These are phyloP conservation scores for Uronychia binucleata DNA, from an alignment of 73 alveolate genomes.

Conservation along the genomic window DNA sequence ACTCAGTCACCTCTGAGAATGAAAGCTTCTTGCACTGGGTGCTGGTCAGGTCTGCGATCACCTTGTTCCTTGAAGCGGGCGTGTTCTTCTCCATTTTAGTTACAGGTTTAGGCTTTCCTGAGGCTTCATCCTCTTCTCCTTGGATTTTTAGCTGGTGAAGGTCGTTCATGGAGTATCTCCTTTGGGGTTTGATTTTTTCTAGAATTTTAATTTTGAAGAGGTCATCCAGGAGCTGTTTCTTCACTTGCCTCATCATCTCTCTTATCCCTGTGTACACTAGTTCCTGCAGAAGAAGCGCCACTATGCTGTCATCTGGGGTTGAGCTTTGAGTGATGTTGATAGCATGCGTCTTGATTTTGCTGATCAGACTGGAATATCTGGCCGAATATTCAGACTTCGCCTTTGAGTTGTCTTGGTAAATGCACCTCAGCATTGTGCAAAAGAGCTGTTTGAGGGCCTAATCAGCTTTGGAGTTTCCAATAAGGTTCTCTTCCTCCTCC, in stretches of 20 bases:
- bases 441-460: not conserved
- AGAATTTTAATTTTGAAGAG: not conserved
- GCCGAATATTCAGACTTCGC: not conserved
- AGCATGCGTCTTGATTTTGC: not conserved
- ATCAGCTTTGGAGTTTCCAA: not conserved
- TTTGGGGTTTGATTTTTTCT: not conserved
- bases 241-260: not conserved
- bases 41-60: conserved; percentile 1
- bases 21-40: not conserved
- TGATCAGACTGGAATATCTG: not conserved
- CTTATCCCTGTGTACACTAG: not conserved
- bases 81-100: too few species aligned
- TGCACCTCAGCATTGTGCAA: not conserved
- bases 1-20: not conserved
- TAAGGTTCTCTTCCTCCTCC: conserved; percentile 1
- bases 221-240: conserved; percentile 6
- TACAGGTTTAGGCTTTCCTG: too few species aligned
- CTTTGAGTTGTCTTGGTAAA: not conserved
- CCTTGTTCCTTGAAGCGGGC: not conserved
- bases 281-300: not conserved
- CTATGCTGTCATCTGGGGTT: not conserved
- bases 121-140: too few species aligned
- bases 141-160: not conserved
- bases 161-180: conserved; percentile 4
- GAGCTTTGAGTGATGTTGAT: not conserved